Evolutionary conservation across 352 stramenopile genomes (phyloP), one percentile per base, ranked within the genome.

Genomic region (Detonula confervacea): DNA sequence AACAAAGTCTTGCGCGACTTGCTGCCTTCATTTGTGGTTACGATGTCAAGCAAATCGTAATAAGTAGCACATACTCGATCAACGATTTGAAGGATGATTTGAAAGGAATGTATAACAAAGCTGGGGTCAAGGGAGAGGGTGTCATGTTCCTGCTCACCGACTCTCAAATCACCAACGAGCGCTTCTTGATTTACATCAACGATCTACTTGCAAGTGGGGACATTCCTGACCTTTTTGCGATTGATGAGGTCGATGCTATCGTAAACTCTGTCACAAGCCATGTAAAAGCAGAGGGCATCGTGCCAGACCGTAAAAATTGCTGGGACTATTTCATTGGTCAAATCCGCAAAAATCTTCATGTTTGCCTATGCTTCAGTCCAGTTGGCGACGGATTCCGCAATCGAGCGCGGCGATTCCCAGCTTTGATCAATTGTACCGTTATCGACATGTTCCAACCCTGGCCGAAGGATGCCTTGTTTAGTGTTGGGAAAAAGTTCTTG

Each of bases 391-490:
- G 95, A 18, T 98, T 99, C 86, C 91, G 97, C 2, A 95, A 98
- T 9, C 95, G 97, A 30, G 97, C 96, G 16, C 90, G 96, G 44
- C 90, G 96, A 4, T 99, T 99, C 90, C 97, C 97, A 1, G 97
- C 95, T n/a, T 84, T 99, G 0, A 95, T 98, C 20, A 98, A 98
- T 74, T 98, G 96, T 68, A 98, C 97, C 2, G 94, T 97, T 11
- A 98, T 98, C 70, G 96, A 99, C 68, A 98, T 96, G 92, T 99
- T 99, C 83, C 96, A 98, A 69, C 95, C 97, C 3, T 99, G 97
- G 97, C 96, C 97, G 9, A 90, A 94, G 25, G 96, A 98, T 46
- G 97, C 97, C 0, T 86, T 99, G n/a, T 94, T 98, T 29, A 96
- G 93, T n/a, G 97, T 99, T 12, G 97, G 96, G 0, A 88, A 90